These are phyloP conservation scores for Entomortierella beljakovae DNA, from an alignment of 192 early-diverging fungal genomes.

Conservation along the genomic window DNA sequence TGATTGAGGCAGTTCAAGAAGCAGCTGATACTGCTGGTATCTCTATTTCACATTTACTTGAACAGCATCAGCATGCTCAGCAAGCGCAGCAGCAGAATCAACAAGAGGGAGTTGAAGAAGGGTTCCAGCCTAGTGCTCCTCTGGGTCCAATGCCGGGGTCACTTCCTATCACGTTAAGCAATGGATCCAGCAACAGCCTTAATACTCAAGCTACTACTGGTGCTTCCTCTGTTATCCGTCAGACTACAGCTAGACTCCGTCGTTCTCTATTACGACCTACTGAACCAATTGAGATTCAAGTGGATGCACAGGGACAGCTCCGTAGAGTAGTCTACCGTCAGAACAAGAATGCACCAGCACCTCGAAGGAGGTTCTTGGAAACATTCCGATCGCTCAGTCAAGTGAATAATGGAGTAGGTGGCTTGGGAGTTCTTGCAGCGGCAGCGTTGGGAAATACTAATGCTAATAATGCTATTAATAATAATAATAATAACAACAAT, in stretches of 20 bases:
- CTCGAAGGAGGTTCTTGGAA: constrained; percentile 30
- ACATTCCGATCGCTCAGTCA: constrained; percentile 44
- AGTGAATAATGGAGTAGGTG: constrained; percentile 25
- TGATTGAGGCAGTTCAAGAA: constrained; percentile 53
- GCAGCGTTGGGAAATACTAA: constrained; percentile 8
- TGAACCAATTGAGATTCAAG: constrained; percentile 43
- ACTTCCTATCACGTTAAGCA: constrained; percentile 14
- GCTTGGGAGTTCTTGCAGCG: constrained; percentile 20
- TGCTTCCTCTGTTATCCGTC: constrained; percentile 26
- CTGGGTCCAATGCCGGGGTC: not conserved
- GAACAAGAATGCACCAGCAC: constrained; percentile 11
- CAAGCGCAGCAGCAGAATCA: not conserved
- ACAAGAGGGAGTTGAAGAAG: not conserved
- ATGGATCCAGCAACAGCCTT: not conserved
- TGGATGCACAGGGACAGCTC: constrained; percentile 42
- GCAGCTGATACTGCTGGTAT: constrained; percentile 43
- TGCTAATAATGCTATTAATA: not conserved
- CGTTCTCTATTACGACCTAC: constrained; percentile 31
- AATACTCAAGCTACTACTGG: not conserved
- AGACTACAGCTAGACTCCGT: constrained; percentile 37
- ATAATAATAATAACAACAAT: not conserved
- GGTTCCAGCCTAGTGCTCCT: not conserved
- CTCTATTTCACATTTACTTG: constrained; percentile 35
- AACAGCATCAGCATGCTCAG: constrained; percentile 30
- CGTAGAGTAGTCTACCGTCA: constrained; percentile 41